Evolutionary conservation across 2,329 filamentous ascomycete species (phyloP), one percentile per base, ranked within the genome.

Genomic region (Bimuria novae-zelandiae): DNA sequence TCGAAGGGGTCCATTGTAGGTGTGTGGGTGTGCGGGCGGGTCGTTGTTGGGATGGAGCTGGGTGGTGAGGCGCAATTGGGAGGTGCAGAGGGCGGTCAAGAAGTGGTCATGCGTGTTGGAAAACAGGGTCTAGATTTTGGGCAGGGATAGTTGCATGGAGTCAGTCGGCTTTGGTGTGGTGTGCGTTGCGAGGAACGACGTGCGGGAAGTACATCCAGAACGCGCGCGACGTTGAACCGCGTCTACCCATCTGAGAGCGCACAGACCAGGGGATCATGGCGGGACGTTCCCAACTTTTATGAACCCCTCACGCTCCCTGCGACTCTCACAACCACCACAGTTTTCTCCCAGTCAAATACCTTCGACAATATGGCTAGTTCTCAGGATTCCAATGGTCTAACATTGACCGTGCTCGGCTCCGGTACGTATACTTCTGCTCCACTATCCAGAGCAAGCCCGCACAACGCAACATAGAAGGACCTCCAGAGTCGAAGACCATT

Each of bases 1-100:
- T 97, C 94, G 75, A 99, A 99, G 5, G 95, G 94, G 77, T 99
- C 92, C 85, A 88, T 88, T 54, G 39, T 25, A 29, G 11, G 36
- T 12, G 29, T 22, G 35, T 25, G n/a, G n/a, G n/a, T n/a, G n/a
- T n/a, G n/a, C n/a, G n/a, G n/a, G n/a, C n/a, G n/a, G n/a, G n/a
- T n/a, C n/a, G n/a, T n/a, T n/a, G n/a, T n/a, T n/a, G n/a, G n/a
- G n/a, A n/a, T n/a, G n/a, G n/a, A n/a, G n/a, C n/a, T n/a, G n/a
- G n/a, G 52, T n/a, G 17, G 42, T 3, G 23, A 10, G 7, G 22
- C 12, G 25, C n/a, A 17, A n/a, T 22, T 22, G 2, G 17, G n/a
- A 8, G 17, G 4, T 2, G 36, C 36, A 8, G 33, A 36, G 33
- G 33, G n/a, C 16, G 14, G n/a, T 36, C n/a, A n/a, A 16, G 16